Conservation (phyloP, 108 stramenopile genomes). For the Aurantiochytrium sp. region DNA sequence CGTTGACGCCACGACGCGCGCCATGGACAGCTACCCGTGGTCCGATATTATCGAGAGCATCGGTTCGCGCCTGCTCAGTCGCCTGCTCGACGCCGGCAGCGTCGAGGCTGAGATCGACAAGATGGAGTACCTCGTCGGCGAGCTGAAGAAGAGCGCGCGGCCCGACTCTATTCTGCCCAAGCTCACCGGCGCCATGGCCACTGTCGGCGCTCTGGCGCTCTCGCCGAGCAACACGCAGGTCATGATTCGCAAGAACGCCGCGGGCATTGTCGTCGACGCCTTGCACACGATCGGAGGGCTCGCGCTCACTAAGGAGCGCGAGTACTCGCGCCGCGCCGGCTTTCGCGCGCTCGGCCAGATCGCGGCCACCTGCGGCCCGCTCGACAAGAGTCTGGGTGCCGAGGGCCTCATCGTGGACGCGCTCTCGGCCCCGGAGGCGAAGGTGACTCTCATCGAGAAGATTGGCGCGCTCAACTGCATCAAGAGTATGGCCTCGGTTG, state of each 20-base stretch:
- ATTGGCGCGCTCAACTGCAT: slow-evolving; percentile 31
- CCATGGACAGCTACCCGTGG: slow-evolving; percentile 18
- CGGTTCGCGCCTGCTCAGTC: neutral
- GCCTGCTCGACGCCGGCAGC: neutral
- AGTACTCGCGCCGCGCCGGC: neutral
- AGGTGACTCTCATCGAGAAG: slow-evolving; percentile 20
- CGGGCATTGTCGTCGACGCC: neutral
- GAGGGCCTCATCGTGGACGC: neutral
- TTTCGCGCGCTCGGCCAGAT: slow-evolving; percentile 28
- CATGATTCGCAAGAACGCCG: neutral
- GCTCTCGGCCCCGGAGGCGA: neutral
- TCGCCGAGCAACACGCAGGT: neutral
- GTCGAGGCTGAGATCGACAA: neutral
- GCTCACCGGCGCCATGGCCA: neutral
- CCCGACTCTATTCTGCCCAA: neutral
- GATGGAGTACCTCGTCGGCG: neutral
- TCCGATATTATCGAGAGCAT: neutral
- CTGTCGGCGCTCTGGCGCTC: neutral
- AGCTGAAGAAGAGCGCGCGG: neutral
- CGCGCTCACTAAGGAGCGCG: neutral
- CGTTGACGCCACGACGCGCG: slow-evolving; percentile 15
- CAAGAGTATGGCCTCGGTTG: neutral
- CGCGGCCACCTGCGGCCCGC: neutral
- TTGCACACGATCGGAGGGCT: neutral
- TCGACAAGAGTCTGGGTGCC: neutral